Base-by-base conservation (phyloP, 345 rosid species). In the Hirschfeldia incana region DNA sequence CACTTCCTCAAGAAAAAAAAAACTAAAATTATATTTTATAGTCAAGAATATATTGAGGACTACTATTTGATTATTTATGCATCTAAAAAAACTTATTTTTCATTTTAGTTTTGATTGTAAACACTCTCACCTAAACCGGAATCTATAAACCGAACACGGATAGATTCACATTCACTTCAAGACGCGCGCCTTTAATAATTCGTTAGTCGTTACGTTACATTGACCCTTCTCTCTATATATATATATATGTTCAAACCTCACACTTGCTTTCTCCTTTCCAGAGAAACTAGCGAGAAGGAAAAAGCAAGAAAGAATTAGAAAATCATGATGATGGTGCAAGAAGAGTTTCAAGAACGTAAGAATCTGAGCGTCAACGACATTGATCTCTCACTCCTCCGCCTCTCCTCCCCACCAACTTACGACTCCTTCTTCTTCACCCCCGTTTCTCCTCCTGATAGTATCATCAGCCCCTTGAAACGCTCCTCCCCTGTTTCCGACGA, bases 341-440 rank as follows among this genome's bases (percentile, higher is more conserved):
- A 78, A 0, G 58, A 64, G 16, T 53, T 55, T 17, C 27, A 51
- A 51, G 66, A 71, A 0, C 72, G 62, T 72, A 30, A 57, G 61
- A 72, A 67, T 34, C 64, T 67, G 13, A 79, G 29, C 70, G 26
- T 73, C 66, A 39, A 79, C 36, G 83, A 80, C 66, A 74, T 51
- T 69, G 83, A 80, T 69, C 75, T 80, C 21, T 74, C 83, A 63
- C 83, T 74, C 67, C 79, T 80, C 71, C 67, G 75, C 8, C 75
- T 80, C 72, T 37, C 75, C 9, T 80, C 83, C 0, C 75, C 83
- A 32, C 83, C 78, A 1, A 1, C n/a, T 49, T 51, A 58, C 60
- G 29, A 64, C 42, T 26, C 44, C 77, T 71, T 1, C 55, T 13
- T 13, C 55, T 36, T 8, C 9, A 1, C 42, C 42, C 9, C 10